phyloP scores from a whole-genome alignment of 2,329 filamentous ascomycete genomes.

The Cladophialophora exuberans region DNA sequence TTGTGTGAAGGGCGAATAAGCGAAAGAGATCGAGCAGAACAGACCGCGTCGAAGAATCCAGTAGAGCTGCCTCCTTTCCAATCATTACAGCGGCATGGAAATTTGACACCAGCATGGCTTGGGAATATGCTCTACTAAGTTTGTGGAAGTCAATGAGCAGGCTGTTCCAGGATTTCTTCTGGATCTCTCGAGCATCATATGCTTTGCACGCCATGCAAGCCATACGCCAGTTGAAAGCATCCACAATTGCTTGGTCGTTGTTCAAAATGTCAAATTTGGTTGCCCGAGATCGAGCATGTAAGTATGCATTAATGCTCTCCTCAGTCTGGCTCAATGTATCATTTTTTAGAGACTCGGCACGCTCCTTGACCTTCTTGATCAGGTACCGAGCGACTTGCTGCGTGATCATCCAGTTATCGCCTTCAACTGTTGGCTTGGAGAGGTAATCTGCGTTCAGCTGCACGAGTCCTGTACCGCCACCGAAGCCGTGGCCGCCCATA shows the following conservation, averaged over 20 bases:
- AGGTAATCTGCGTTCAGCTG: constrained; percentile 74
- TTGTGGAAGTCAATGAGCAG: constrained; percentile 79
- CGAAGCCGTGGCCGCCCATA: constrained; percentile 66
- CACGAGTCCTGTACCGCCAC: constrained; percentile 55
- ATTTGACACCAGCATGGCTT: constrained; percentile 77
- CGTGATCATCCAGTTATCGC: constrained; percentile 80
- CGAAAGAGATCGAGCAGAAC: constrained; percentile 69
- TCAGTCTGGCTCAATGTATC: constrained; percentile 38
- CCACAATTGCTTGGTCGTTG: constrained; percentile 69
- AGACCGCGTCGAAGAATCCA: constrained; percentile 49
- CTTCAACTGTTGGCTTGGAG: constrained; percentile 71
- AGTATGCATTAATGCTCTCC: constrained; percentile 62
- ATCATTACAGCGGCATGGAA: constrained; percentile 69
- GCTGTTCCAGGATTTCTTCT: constrained; percentile 77
- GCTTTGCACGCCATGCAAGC: constrained; percentile 68
- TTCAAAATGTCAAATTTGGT: constrained; percentile 72
- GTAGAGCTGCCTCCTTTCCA: constrained; percentile 31
- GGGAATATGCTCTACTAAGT: constrained; percentile 70
- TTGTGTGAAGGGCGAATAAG: constrained; percentile 65
- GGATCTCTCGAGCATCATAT: constrained; percentile 71
- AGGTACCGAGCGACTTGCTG: constrained; percentile 62
- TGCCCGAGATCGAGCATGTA: constrained; percentile 65
- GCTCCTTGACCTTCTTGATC: constrained; percentile 64
- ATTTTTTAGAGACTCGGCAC: constrained; percentile 44
- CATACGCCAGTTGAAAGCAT: constrained; percentile 74